Evolutionary conservation across 371 early-diverging fungal species (phyloP).

Genomic region (Mortierella sp.): DNA sequence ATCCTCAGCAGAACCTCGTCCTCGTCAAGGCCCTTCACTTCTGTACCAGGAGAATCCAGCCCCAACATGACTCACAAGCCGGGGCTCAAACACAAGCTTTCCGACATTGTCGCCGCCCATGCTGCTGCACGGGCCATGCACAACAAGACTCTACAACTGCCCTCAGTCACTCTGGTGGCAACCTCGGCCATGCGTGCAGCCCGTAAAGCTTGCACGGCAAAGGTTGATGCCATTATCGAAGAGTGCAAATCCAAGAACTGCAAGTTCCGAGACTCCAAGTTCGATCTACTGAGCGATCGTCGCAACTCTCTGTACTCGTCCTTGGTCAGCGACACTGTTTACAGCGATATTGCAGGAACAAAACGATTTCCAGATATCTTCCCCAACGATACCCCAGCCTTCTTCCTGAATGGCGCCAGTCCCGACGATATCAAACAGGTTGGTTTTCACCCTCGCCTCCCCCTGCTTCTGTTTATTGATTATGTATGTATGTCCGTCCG

Average conservation of each 20-base stretch:
- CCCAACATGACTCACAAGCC: constrained; percentile 20
- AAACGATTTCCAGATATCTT: constrained; percentile 40
- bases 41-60: not conserved
- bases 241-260: constrained; percentile 43
- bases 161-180: constrained; percentile 36
- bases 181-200: constrained; percentile 45
- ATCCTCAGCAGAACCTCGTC: too few relatives aligned
- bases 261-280: constrained; percentile 46
- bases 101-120: constrained; percentile 5
- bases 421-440: constrained; percentile 53
- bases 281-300: constrained; percentile 44
- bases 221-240: constrained; percentile 50
- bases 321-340: constrained; percentile 39
- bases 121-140: constrained; percentile 34
- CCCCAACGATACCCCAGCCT: constrained; percentile 34
- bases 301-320: constrained; percentile 36
- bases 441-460: too few relatives aligned
- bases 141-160: constrained; percentile 33
- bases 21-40: too few relatives aligned
- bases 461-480: too few relatives aligned
- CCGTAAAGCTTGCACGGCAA: constrained; percentile 33
- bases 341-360: constrained; percentile 31
- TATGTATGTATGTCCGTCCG: too few relatives aligned
- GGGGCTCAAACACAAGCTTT: constrained; percentile 16
- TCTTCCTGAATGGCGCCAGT: constrained; percentile 39